Conservation (phyloP, 805 yeast species). For the Hanseniaspora nectarophila region DNA sequence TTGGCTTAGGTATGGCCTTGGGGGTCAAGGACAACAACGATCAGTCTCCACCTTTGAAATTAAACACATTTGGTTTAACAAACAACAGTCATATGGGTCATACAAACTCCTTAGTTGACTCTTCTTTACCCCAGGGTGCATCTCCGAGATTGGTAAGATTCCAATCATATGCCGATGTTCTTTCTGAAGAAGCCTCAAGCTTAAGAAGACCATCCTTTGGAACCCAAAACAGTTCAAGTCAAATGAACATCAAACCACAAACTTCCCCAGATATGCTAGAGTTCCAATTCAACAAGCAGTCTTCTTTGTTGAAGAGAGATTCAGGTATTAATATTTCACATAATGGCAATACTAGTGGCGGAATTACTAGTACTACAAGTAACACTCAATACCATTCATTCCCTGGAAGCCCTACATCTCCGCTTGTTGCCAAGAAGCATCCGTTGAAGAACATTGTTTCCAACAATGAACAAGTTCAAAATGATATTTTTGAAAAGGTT, state of each 20-base stretch:
- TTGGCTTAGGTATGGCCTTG: constrained; percentile 29
- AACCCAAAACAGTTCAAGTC: constrained; percentile 16
- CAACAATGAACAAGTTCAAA: not conserved
- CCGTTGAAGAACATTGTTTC: constrained; percentile 1
- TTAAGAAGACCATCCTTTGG: constrained; percentile 49
- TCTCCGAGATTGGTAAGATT: constrained; percentile 33
- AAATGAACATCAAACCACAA: constrained; percentile 19
- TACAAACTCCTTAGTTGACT: not conserved
- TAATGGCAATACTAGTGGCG: constrained; percentile 6
- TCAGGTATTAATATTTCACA: constrained; percentile 13
- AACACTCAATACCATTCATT: constrained; percentile 11
- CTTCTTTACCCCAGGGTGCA: constrained; percentile 1
- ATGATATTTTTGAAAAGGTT: constrained; percentile 11
- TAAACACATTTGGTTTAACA: constrained; percentile 20
- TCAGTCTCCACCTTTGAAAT: constrained; percentile 19
- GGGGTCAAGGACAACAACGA: not conserved
- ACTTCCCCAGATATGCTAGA: constrained; percentile 13
- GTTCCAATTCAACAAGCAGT: constrained; percentile 15
- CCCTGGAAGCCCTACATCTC: constrained; percentile 15
- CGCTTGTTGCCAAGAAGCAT: constrained; percentile 16
- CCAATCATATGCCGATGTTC: constrained; percentile 71
- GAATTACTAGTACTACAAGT: not conserved
- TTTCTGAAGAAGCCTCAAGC: constrained; percentile 48
- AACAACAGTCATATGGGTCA: no score
- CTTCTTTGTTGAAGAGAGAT: constrained; percentile 14